Percentiles rank a stretch among this genome's conserved stretches.
These are phyloP conservation scores for Protomyces inundatus DNA, from an alignment of 1,139 yeast species.

Conservation along the genomic window DNA sequence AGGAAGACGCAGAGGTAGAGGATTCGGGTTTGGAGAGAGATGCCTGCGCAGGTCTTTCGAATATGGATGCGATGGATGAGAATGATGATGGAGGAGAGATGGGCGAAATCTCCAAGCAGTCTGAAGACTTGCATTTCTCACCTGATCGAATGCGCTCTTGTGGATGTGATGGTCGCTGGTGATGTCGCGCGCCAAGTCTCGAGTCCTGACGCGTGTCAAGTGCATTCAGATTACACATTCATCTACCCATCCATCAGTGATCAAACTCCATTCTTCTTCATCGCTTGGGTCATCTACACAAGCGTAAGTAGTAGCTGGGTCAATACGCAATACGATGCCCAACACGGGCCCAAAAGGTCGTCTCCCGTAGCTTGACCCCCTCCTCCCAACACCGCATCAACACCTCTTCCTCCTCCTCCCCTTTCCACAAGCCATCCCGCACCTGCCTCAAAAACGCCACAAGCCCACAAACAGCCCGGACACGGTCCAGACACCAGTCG, in stretches of 20 bases:
- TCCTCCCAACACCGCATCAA: constrained; percentile 54
- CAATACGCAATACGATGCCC: constrained; percentile 45
- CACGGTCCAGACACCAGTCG: constrained; percentile 70
- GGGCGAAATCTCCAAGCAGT: constrained; percentile 13
- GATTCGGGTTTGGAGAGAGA: constrained; percentile 82
- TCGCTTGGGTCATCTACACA: too few species aligned
- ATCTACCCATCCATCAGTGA: too few species aligned
- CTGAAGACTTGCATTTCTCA: constrained; percentile 5
- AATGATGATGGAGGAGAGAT: constrained; percentile 16
- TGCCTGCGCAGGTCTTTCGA: constrained; percentile 48
- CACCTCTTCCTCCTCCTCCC: constrained; percentile 35
- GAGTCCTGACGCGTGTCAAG: too few species aligned
- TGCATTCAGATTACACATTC: too few species aligned
- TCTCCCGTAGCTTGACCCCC: constrained; percentile 51
- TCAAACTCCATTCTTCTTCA: too few species aligned
- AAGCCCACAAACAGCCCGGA: constrained; percentile 74
- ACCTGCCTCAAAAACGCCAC: constrained; percentile 67
- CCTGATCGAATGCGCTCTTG: not conserved
- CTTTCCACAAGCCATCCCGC: constrained; percentile 51
- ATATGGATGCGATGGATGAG: constrained; percentile 21
- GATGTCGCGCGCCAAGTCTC: too few species aligned
- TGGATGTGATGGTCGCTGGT: not conserved
- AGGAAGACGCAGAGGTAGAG: constrained; percentile 72
- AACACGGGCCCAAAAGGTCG: constrained; percentile 76
- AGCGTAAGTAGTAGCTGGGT: not conserved